Conservation (phyloP, 495 filamentous ascomycete species). For the Penicillium fimorum region DNA sequence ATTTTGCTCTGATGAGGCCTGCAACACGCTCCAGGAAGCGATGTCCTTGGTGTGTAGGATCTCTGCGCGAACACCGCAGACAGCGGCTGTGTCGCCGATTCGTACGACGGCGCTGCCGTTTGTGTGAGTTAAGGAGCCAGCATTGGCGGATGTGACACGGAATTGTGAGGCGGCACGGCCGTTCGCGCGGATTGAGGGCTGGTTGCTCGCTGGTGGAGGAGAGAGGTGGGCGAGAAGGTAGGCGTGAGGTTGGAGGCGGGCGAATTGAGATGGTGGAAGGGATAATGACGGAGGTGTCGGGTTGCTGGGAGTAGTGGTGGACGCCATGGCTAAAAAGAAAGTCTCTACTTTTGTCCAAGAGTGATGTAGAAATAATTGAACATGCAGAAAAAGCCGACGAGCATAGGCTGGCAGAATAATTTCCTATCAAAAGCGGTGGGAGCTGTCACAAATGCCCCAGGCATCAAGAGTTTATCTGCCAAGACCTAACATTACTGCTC, state of each 20-base stretch:
- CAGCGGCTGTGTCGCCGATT: constrained; percentile 82
- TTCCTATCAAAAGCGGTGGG: constrained; percentile 14
- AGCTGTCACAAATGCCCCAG: neutral
- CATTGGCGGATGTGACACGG: constrained; percentile 69
- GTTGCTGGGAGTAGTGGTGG: constrained; percentile 22
- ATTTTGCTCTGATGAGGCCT: constrained; percentile 23
- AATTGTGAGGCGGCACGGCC: constrained; percentile 68
- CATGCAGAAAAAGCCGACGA: constrained; percentile 31
- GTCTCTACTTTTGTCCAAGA: neutral
- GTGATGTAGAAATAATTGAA: constrained; percentile 16
- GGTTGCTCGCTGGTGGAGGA: constrained; percentile 50
- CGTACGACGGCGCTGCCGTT: constrained; percentile 87
- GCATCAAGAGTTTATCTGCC: constrained; percentile 4
- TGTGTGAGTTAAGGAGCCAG: constrained; percentile 77
- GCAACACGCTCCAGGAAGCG: constrained; percentile 56
- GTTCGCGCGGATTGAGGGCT: constrained; percentile 69
- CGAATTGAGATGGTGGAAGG: constrained; percentile 79
- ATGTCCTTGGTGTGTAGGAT: constrained; percentile 71
- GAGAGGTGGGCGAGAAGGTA: constrained; percentile 88
- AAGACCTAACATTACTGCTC: neutral
- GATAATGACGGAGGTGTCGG: constrained; percentile 51
- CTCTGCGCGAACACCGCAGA: constrained; percentile 88
- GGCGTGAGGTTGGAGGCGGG: constrained; percentile 81
- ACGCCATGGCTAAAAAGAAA: constrained; percentile 19
- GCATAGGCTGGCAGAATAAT: constrained; percentile 33